Evolutionary conservation across 345 rosid genomes (phyloP).

Genomic region (Populus davidiana): DNA sequence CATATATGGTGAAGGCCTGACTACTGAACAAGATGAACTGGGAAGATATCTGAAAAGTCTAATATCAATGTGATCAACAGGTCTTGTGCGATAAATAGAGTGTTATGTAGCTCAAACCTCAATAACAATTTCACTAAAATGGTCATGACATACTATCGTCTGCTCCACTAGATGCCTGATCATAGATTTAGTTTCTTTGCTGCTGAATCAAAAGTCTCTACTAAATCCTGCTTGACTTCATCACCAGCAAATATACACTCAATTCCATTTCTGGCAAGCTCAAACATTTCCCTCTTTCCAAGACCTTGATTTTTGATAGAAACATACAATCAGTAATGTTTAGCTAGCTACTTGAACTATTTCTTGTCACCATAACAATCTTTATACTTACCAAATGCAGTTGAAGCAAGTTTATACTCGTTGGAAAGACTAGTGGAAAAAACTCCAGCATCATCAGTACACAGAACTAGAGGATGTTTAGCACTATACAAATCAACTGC

Average conservation of each 20-base stretch:
- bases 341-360: neutral
- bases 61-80: neutral
- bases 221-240: conserved; percentile 55
- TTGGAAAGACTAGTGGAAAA: conserved; percentile 74
- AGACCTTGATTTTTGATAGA: conserved; percentile 41
- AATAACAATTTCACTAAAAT: neutral
- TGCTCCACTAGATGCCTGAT: conserved; percentile 12
- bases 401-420: conserved; percentile 69
- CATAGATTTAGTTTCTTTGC: conserved; percentile 32
- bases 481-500: conserved; percentile 66
- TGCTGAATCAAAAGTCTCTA: conserved; percentile 41
- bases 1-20: neutral
- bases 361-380: neutral
- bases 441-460: conserved; percentile 91
- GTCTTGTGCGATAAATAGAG: neutral
- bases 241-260: conserved; percentile 67
- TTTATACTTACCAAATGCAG: conserved; percentile 61
- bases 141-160: neutral
- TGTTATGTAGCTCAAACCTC: neutral
- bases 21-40: neutral
- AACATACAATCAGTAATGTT: conserved; percentile 8
- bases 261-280: conserved; percentile 57
- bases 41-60: neutral
- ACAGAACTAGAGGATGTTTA: conserved; percentile 69
- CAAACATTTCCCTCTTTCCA: conserved; percentile 57